A percentile compares a stretch with the other conserved stretches of the same genome.
phyloP scores from a whole-genome alignment of 2,329 filamentous ascomycete species.

The Hypocreales sp. region DNA sequence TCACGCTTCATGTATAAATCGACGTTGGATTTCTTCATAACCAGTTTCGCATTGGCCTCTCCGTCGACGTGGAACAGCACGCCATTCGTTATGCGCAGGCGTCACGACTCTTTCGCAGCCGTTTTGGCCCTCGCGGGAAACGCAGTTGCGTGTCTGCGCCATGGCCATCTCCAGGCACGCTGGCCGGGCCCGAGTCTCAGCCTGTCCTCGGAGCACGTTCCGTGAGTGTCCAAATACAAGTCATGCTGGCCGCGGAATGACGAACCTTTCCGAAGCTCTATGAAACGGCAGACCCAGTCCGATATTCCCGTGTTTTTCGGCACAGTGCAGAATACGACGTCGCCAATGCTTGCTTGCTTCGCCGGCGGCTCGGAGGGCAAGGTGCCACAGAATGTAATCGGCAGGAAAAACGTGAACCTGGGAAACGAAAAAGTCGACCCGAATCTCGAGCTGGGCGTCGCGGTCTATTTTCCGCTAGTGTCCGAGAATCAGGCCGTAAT shows the following conservation, averaged over 20 bases:
- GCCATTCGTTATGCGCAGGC: no score
- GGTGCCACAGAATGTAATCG: neutral
- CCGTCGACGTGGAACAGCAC: no score
- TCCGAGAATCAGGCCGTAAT: conserved; percentile 1
- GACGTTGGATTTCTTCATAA: no score
- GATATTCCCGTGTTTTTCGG: conserved; percentile 1
- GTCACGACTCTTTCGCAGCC: neutral
- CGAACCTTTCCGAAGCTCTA: neutral
- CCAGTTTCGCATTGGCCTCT: no score
- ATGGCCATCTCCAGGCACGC: neutral
- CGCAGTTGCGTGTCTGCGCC: neutral
- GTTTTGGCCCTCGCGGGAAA: conserved; percentile 1
- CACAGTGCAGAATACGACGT: neutral
- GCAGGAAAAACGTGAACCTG: neutral
- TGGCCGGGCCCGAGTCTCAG: conserved; percentile 1
- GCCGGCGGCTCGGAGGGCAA: neutral
- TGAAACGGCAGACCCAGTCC: neutral
- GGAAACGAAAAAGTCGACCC: neutral
- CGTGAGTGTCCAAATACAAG: no score
- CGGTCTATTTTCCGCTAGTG: conserved; percentile 1
- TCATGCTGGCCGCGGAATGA: neutral
- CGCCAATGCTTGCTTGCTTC: conserved; percentile 1
- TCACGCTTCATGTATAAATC: no score
- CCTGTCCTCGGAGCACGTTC: neutral
- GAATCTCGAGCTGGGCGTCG: conserved; percentile 2